A percentile compares a stretch with the other conserved stretches of the same genome.
Evolutionary conservation across 192 early-diverging fungal species (phyloP).

Genomic region (Rhizoclosmatium sp.): DNA sequence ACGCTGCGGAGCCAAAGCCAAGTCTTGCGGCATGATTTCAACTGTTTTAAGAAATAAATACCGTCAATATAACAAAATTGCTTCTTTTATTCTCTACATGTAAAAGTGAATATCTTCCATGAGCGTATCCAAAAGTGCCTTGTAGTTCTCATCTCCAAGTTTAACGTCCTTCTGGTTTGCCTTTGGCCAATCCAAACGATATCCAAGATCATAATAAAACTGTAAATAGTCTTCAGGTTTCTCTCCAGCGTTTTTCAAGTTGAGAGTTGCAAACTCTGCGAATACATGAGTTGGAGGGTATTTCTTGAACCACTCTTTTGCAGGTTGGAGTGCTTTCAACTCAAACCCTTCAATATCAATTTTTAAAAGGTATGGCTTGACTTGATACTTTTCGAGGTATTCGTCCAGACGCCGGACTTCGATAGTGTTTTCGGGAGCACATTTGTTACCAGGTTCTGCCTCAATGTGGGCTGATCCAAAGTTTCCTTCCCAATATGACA

Average conservation of each 20-base stretch:
- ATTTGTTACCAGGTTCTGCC: background rate
- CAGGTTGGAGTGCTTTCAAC: background rate
- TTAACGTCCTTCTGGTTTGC: too few species aligned
- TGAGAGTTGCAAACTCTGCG: background rate
- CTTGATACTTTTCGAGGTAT: conserved; percentile 1
- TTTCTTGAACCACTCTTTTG: background rate
- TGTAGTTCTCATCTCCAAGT: too few species aligned
- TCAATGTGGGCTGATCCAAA: background rate
- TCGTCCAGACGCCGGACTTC: background rate
- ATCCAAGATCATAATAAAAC: conserved; percentile 3
- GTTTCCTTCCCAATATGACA: background rate
- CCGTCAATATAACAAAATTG: too few species aligned
- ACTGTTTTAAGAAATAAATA: too few species aligned
- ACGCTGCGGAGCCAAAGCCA: conserved; percentile 42
- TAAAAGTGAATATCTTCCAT: too few species aligned
- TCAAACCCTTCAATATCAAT: conserved; percentile 13
- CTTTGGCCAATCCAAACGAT: background rate
- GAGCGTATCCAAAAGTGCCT: too few species aligned
- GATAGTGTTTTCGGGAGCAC: background rate
- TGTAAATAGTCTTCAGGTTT: background rate
- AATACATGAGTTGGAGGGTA: conserved; percentile 7
- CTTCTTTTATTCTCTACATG: too few species aligned
- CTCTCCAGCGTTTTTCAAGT: background rate
- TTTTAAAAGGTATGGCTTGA: background rate
- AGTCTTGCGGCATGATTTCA: conserved; percentile 8